phyloP scores from a whole-genome alignment of 2,329 filamentous ascomycete genomes.

The Microdochium bolleyi region DNA sequence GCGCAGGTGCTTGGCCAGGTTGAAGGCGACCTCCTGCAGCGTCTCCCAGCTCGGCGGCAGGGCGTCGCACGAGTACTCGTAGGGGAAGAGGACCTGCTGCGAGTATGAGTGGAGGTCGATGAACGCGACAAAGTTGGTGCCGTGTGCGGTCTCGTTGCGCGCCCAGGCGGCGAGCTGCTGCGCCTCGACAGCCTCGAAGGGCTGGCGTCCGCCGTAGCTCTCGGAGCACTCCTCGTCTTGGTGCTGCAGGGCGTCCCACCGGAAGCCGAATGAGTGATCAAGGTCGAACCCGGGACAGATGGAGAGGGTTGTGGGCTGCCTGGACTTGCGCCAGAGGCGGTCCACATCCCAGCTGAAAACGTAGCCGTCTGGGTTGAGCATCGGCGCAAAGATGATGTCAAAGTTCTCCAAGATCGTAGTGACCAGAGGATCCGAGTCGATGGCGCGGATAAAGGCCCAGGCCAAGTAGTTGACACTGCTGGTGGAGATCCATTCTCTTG shows the following conservation, averaged over 20 bases:
- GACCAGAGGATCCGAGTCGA: conserved; percentile 63
- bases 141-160: conserved; percentile 62
- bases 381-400: conserved; percentile 82
- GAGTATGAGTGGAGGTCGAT: conserved; percentile 92
- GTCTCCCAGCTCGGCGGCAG: conserved; percentile 84
- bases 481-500: conserved; percentile 92
- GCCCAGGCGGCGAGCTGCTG: conserved; percentile 73
- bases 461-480: conserved; percentile 87
- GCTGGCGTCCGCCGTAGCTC: conserved; percentile 73
- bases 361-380: conserved; percentile 89
- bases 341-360: conserved; percentile 90
- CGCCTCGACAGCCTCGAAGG: conserved; percentile 80
- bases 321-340: conserved; percentile 89
- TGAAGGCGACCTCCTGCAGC: conserved; percentile 80
- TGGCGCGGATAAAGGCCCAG: conserved; percentile 78
- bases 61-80: conserved; percentile 72
- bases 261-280: conserved; percentile 77
- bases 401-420: conserved; percentile 75
- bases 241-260: conserved; percentile 65
- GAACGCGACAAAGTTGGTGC: conserved; percentile 73
- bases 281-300: conserved; percentile 87
- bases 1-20: conserved; percentile 82
- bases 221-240: conserved; percentile 82
- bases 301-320: conserved; percentile 71
- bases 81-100: conserved; percentile 90